Conservation (phyloP, 1,139 yeast species). For the Tardiomyces blankii region DNA sequence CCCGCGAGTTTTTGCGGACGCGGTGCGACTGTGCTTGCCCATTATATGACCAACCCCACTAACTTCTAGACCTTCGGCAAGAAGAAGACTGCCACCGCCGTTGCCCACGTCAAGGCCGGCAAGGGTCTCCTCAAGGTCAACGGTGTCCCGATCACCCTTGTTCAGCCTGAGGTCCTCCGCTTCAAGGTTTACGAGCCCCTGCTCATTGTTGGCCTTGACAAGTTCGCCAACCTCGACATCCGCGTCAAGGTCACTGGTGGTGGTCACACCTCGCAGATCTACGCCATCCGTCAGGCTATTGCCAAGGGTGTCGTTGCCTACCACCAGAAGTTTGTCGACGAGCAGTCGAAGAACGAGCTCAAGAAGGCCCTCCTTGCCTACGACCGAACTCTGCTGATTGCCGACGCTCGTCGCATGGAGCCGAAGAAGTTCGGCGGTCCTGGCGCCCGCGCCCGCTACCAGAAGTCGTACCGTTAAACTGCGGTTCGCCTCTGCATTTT, state of each 20-base stretch:
- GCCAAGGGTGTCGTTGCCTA: conserved; percentile 99
- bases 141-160: conserved; percentile 98
- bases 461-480: conserved; percentile 98
- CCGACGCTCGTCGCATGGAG: conserved; percentile 99
- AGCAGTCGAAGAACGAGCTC: conserved; percentile 98
- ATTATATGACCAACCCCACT: no score
- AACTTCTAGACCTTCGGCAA: conserved; percentile 85
- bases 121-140: conserved; percentile 98
- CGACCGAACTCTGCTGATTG: conserved; percentile 99
- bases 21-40: no score
- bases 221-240: conserved; percentile 96
- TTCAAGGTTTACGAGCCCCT: conserved; percentile 99
- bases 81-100: conserved; percentile 99
- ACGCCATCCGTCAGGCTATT: conserved; percentile 99
- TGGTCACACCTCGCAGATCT: conserved; percentile 99
- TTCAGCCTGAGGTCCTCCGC: conserved; percentile 97
- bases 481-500: not conserved
- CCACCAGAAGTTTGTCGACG: conserved; percentile 99
- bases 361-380: conserved; percentile 95
- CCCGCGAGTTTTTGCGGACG: no score
- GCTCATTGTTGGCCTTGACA: conserved; percentile 96
- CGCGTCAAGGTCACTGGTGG: conserved; percentile 99
- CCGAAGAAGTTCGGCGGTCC: conserved; percentile 99
- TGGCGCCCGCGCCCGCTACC: conserved; percentile 99
- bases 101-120: conserved; percentile 99